Conservation (phyloP, 169 alveolate species). For the Plasmodium falciparum region DNA sequence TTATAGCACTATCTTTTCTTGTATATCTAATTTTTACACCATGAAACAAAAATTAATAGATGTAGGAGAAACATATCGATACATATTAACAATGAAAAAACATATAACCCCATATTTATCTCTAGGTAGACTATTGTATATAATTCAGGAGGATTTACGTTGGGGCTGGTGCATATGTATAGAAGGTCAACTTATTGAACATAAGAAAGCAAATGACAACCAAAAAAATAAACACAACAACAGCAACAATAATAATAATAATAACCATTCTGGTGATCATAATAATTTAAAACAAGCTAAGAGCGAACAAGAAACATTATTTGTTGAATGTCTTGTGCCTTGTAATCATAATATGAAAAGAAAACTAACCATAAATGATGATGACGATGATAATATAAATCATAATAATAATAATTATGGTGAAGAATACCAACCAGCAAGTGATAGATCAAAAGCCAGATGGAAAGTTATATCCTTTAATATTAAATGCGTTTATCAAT, state of each 20-base stretch:
- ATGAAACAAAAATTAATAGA: constrained; percentile 37
- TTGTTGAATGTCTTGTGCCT: constrained; percentile 65
- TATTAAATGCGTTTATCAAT: constrained; percentile 39
- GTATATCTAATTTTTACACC: constrained; percentile 59
- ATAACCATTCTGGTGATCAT: background rate
- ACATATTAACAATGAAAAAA: constrained; percentile 78
- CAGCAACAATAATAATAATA: background rate
- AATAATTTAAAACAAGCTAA: background rate
- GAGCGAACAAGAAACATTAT: constrained; percentile 7
- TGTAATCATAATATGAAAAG: constrained; percentile 78
- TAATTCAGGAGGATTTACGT: constrained; percentile 80
- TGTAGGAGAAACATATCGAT: constrained; percentile 56
- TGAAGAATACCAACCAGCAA: constrained; percentile 35
- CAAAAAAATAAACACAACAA: background rate
- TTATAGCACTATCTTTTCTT: constrained; percentile 39
- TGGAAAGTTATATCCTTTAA: constrained; percentile 60
- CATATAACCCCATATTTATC: constrained; percentile 87
- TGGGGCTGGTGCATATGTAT: constrained; percentile 89
- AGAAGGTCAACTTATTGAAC: constrained; percentile 78
- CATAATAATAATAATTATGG: background rate
- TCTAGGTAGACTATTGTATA: constrained; percentile 91
- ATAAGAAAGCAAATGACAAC: background rate
- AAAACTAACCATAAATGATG: constrained; percentile 58
- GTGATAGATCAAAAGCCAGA: constrained; percentile 37
- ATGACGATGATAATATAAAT: constrained; percentile 26